Evolutionary conservation across 768 basidiomycete species (phyloP).

Genomic region (Suillus decipiens): DNA sequence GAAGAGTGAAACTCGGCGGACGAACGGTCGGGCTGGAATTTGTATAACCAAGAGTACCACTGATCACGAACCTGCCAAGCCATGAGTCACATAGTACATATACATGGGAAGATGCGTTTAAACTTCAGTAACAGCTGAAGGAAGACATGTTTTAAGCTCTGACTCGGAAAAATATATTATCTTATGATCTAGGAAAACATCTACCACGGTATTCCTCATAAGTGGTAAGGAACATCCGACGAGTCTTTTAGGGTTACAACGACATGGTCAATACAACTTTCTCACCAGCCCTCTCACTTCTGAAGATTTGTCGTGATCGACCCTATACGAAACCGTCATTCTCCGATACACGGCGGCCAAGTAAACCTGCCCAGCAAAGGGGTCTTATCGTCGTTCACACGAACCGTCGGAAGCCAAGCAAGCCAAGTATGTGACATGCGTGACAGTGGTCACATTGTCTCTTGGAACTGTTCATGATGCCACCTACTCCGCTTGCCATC

Average conservation of each 20-base stretch:
- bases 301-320: no score
- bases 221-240: no score
- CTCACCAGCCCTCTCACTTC: no score
- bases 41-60: no score
- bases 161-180: neutral
- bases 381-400: slow-evolving; percentile 1
- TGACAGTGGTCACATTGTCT: neutral
- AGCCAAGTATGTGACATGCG: neutral
- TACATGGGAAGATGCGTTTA: neutral
- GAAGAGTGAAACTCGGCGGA: neutral
- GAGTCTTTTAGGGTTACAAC: no score
- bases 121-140: neutral
- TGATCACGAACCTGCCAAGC: neutral
- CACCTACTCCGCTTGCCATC: neutral
- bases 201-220: no score
- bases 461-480: neutral
- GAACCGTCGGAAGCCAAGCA: slow-evolving; percentile 1
- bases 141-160: neutral
- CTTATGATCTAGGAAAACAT: neutral
- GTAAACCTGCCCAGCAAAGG: neutral
- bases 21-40: neutral
- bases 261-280: no score
- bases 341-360: neutral
- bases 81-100: neutral
- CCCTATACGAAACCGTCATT: neutral